A percentile compares a stretch with the other conserved stretches of the same genome.
Conservation (phyloP, 2,329 filamentous ascomycete species). For the Sphaceloma murrayae region DNA sequence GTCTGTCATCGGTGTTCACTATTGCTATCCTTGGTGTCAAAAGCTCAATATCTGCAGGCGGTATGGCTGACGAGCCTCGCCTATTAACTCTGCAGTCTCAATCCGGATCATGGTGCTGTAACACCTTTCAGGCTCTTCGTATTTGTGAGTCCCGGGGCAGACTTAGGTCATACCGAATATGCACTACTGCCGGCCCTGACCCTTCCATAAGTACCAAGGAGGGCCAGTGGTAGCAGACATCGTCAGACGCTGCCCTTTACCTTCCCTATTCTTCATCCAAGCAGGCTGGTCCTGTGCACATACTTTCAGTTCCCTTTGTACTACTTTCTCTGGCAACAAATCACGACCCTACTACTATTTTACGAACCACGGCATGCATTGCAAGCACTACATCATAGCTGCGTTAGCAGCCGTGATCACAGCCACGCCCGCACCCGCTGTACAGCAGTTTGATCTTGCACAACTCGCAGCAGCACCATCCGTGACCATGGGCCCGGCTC, state of each 20-base stretch:
- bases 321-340: neutral
- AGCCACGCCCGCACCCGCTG: constrained; percentile 18
- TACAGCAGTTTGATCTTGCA: constrained; percentile 23
- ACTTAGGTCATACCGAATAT: neutral
- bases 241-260: neutral
- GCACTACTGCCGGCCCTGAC: neutral
- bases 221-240: neutral
- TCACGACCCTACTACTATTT: constrained; percentile 1
- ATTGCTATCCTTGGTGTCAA: neutral
- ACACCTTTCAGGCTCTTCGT: neutral
- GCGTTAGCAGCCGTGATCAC: constrained; percentile 21
- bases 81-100: neutral
- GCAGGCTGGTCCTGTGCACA: constrained; percentile 12
- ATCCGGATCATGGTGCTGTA: neutral
- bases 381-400: constrained; percentile 18
- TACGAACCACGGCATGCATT: constrained; percentile 15
- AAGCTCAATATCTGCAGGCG: too few relatives aligned
- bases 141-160: neutral
- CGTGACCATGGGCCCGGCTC: constrained; percentile 20
- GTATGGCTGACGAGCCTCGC: too few relatives aligned
- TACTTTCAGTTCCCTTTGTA: neutral
- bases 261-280: neutral
- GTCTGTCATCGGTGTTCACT: constrained; percentile 12
- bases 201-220: constrained; percentile 2
- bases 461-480: constrained; percentile 21